These are phyloP conservation scores for Colletotrichum sp. DNA, from an alignment of 2,329 filamentous ascomycete species.

Conservation along the genomic window DNA sequence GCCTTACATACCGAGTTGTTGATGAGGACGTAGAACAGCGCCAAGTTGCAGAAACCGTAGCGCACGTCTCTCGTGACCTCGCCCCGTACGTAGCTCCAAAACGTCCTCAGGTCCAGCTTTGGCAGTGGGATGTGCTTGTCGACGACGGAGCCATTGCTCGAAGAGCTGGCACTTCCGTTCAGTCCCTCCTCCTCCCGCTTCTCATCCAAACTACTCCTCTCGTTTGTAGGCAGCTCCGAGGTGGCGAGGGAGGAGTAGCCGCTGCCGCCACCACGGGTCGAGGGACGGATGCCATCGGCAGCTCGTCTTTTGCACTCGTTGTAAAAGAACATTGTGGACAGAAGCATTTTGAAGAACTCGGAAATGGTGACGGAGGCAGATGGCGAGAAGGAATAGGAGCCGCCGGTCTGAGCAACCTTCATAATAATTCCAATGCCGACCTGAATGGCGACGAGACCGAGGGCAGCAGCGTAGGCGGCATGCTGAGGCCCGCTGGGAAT, in stretches of 20 bases:
- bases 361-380: conserved; percentile 36
- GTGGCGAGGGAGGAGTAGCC: conserved; percentile 17
- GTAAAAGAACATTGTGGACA: conserved; percentile 33
- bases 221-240: conserved; percentile 17
- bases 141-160: background rate
- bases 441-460: conserved; percentile 37
- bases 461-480: conserved; percentile 30
- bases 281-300: conserved; percentile 21
- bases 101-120: conserved; percentile 16
- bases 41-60: conserved; percentile 35
- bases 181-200: conserved; percentile 22
- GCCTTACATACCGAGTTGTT: conserved; percentile 33
- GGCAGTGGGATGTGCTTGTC: conserved; percentile 12
- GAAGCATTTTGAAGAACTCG: conserved; percentile 34
- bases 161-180: conserved; percentile 12
- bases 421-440: conserved; percentile 39
- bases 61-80: conserved; percentile 32
- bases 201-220: conserved; percentile 24
- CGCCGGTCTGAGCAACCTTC: conserved; percentile 31
- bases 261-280: conserved; percentile 19
- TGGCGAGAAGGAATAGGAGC: conserved; percentile 32
- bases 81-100: conserved; percentile 24
- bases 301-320: conserved; percentile 27
- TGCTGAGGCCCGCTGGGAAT: conserved; percentile 22
- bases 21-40: conserved; percentile 37